These are phyloP conservation scores for Aureobasidium sp. DNA, from an alignment of 2,329 filamentous ascomycete genomes.

Conservation along the genomic window DNA sequence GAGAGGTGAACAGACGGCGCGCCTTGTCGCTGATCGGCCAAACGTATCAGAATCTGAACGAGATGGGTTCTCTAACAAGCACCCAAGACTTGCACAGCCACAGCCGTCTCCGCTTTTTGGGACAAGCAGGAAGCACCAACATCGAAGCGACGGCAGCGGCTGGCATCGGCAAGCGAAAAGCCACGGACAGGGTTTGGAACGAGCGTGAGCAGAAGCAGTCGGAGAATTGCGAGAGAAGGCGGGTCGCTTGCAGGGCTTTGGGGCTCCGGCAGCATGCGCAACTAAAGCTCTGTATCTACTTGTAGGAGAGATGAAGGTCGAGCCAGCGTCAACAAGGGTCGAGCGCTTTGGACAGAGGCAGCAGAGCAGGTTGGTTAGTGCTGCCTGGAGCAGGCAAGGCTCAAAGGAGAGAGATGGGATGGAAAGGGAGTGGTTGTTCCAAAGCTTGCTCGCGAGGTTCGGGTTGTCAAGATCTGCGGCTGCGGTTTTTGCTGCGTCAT, in stretches of 20 bases:
- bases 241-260: conserved; percentile 4
- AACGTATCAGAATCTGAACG: neutral
- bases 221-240: neutral
- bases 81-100: conserved; percentile 6
- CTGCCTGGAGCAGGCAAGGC: too few species aligned
- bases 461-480: conserved; percentile 1
- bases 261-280: neutral
- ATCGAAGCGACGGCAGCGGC: neutral
- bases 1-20: neutral
- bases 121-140: neutral
- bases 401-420: neutral
- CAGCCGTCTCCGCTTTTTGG: conserved; percentile 9
- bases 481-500: neutral
- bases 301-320: neutral
- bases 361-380: neutral
- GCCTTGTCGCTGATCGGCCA: neutral
- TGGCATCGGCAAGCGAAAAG: conserved; percentile 8
- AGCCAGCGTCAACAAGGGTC: neutral
- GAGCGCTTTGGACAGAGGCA: neutral
- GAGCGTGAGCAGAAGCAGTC: neutral
- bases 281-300: neutral
- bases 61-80: neutral
- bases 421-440: neutral
- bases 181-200: conserved; percentile 5
- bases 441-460: neutral